Percentiles rank a stretch among this genome's conserved stretches.
Evolutionary conservation across 139 green algal genomes (phyloP).

Genomic region (Raphidocelis subcapitata): DNA sequence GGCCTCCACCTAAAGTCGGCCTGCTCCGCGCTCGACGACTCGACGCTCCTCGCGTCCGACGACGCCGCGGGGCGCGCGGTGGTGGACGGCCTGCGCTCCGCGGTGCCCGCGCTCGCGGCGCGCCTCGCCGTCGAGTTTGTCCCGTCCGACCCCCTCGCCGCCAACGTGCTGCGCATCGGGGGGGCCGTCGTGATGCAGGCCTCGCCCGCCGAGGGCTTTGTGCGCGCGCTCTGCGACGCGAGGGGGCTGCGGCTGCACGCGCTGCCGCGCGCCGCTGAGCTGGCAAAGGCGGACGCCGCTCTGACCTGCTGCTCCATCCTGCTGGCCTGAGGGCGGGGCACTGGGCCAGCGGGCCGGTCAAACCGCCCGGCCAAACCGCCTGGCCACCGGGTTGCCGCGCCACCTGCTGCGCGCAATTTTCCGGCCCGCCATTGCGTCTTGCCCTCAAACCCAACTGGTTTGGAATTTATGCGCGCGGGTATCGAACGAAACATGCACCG

Average conservation of each 20-base stretch:
- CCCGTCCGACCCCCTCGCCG: neutral
- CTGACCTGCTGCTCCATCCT: constrained; percentile 23
- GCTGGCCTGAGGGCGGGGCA: constrained; percentile 6
- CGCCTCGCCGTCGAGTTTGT: neutral
- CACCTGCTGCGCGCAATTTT: too few relatives aligned
- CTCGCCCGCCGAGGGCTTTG: neutral
- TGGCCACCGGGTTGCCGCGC: too few relatives aligned
- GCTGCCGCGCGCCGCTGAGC: constrained; percentile 5
- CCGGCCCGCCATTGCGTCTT: too few relatives aligned
- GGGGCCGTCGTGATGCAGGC: constrained; percentile 10
- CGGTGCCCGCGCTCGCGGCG: neutral
- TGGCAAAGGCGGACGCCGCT: constrained; percentile 17
- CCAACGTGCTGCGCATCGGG: constrained; percentile 16
- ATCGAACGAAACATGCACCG: too few relatives aligned
- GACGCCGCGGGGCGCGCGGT: constrained; percentile 2
- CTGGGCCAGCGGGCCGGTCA: too few relatives aligned
- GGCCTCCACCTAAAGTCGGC: constrained; percentile 23
- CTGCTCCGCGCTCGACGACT: constrained; percentile 2
- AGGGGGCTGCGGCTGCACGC: constrained; percentile 9
- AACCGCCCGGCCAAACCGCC: too few relatives aligned
- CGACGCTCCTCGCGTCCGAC: constrained; percentile 7
- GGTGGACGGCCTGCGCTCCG: neutral
- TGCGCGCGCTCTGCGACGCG: constrained; percentile 5
- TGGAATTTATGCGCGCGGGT: too few relatives aligned
- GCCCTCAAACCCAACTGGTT: too few relatives aligned